These are phyloP conservation scores for Chlorella sp. DNA, from an alignment of 139 green algal species.

Conservation along the genomic window DNA sequence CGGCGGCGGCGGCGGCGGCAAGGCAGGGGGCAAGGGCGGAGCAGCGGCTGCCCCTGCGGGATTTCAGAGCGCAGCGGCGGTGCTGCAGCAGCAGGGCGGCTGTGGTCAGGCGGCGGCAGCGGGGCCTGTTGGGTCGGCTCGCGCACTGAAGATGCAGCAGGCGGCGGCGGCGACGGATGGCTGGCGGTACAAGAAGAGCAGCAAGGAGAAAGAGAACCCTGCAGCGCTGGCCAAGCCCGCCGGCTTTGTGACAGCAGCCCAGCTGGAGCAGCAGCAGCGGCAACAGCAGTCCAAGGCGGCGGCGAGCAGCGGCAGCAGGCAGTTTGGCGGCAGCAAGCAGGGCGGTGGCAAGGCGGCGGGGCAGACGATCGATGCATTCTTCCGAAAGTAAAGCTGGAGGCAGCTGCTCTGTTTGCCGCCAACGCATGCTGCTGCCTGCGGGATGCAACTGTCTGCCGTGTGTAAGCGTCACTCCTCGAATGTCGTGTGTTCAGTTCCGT, in stretches of 20 bases:
- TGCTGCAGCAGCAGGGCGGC: not conserved
- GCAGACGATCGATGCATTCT: no score
- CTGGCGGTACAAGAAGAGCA: conserved; percentile 8
- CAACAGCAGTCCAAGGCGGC: not conserved
- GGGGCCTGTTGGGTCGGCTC: not conserved
- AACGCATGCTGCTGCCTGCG: no score
- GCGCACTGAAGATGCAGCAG: conserved; percentile 21
- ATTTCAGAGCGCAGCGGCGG: conserved; percentile 1
- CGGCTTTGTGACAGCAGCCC: conserved; percentile 1
- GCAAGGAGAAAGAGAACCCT: conserved; percentile 24
- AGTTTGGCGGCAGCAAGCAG: not conserved
- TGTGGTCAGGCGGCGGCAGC: not conserved
- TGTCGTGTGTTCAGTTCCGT: no score
- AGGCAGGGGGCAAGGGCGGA: not conserved
- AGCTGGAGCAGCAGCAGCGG: conserved; percentile 13
- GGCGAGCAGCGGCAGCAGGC: not conserved
- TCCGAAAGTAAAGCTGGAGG: no score
- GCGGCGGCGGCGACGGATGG: not conserved
- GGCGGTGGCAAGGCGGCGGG: not conserved
- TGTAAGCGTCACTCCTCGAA: no score
- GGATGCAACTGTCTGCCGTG: no score
- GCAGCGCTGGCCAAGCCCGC: not conserved
- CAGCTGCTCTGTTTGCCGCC: no score
- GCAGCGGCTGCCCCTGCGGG: not conserved
- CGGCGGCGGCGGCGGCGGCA: not conserved